Conservation (phyloP, 257 asterid species). For the Ilex asprella region DNA sequence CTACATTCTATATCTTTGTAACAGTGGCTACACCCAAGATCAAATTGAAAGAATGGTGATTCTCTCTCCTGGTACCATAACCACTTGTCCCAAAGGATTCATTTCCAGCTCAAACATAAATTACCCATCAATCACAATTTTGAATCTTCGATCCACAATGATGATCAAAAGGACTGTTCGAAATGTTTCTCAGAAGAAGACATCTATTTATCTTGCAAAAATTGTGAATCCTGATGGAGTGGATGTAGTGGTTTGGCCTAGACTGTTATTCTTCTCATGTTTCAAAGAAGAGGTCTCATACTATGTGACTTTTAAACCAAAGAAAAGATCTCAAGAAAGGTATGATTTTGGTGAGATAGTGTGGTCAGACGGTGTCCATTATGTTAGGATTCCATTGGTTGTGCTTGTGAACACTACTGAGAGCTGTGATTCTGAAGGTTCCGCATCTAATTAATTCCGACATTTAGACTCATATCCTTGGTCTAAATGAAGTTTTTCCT, state of each 20-base stretch:
- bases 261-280: constrained; percentile 32
- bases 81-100: constrained; percentile 13
- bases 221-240: constrained; percentile 43
- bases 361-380: constrained; percentile 56
- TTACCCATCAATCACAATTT: constrained; percentile 38
- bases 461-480: too few relatives aligned
- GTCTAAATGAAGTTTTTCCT: too few relatives aligned
- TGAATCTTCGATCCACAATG: constrained; percentile 28
- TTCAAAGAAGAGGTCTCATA: constrained; percentile 30
- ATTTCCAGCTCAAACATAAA: constrained; percentile 31
- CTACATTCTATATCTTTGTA: constrained; percentile 36
- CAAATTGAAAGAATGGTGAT: constrained; percentile 26
- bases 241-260: constrained; percentile 45
- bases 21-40: constrained; percentile 25
- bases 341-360: constrained; percentile 47
- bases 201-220: constrained; percentile 34
- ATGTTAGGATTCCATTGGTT: constrained; percentile 50
- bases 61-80: constrained; percentile 5
- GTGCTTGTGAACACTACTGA: constrained; percentile 34
- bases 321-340: constrained; percentile 30
- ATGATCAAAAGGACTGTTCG: constrained; percentile 24
- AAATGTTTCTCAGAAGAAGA: constrained; percentile 25
- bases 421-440: not conserved
- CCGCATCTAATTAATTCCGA: not conserved
- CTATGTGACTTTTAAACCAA: constrained; percentile 33